Base-by-base conservation (phyloP, 2,329 filamentous ascomycete species). In the Torrubiellomyces zombiae region DNA sequence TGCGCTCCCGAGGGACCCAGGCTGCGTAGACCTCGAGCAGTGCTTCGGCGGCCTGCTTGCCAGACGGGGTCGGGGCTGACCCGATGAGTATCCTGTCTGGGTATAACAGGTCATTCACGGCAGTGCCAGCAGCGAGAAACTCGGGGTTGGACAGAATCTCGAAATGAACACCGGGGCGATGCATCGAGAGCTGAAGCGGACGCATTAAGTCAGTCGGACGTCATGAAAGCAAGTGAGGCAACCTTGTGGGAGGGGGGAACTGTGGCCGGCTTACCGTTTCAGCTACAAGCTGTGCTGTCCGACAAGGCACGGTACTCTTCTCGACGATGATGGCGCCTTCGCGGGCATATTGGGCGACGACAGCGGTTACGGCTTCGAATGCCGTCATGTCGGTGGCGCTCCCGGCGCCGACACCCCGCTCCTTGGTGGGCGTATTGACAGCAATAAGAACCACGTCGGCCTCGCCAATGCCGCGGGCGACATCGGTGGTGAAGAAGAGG, bases 121-220 rank as follows among this genome's bases (percentile, higher is more conserved):
- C 78, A 4, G 75, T 81, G 26, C 79, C 79, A 35, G 79, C 78
- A 14, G 79, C 74, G 21, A 86, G 56, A 43, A 85, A 86, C 45
- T 86, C 79, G 5, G 79, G 79, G 49, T 85, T 85, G 22, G 76
- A 82, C 14, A 85, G 62, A 28, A 85, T 69, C 43, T 83, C 75
- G 42, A 83, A 83, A 32, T 64, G 60, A 9, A 71, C 58, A 11
- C 63, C 64, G 1, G 74, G 73, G 9, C 67, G 66, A 38, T 69
- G 63, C 35, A 62, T 58, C 25, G 59, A 53, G 36, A 72, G 56
- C 64, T 70, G 14, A 9, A 11, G 3, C 17, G 14, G 9, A 29
- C 20, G 13, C 9, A 16, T 12, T n/a, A 21, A 20, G 25, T 22
- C 11, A 14, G 18, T 24, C n/a, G n/a, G n/a, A n/a, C n/a, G n/a